Conservation (phyloP, 1,284 basidiomycete genomes). For the Ceraceosorus guamensis region DNA sequence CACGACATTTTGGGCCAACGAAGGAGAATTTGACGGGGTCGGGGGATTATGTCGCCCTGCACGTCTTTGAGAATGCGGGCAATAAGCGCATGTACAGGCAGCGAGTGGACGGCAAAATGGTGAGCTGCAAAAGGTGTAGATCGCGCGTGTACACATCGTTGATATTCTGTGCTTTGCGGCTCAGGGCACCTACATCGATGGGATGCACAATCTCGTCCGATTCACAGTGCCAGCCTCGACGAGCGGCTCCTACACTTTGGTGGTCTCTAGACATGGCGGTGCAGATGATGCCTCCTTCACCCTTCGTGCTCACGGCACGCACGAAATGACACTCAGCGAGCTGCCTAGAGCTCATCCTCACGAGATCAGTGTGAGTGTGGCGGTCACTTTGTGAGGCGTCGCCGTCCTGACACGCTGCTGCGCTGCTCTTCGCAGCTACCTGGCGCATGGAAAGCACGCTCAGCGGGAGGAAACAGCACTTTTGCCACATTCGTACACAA, state of each 20-base stretch:
- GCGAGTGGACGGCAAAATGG: conserved; percentile 7
- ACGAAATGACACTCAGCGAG: conserved; percentile 13
- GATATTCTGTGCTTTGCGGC: background rate
- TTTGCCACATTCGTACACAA: conserved; percentile 78
- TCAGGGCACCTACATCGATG: conserved; percentile 70
- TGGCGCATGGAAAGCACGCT: conserved; percentile 58
- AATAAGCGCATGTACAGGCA: background rate
- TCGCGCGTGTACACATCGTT: background rate
- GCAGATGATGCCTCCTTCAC: conserved; percentile 53
- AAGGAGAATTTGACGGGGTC: conserved; percentile 20
- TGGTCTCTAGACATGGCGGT: conserved; percentile 36
- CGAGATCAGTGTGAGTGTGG: conserved; percentile 14
- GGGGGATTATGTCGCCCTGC: conserved; percentile 61
- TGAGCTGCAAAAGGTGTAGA: background rate
- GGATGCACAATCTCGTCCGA: conserved; percentile 64
- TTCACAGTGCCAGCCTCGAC: conserved; percentile 8
- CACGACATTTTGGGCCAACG: conserved; percentile 63
- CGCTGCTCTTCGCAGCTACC: background rate
- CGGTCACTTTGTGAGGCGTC: no score
- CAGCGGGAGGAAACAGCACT: conserved; percentile 73
- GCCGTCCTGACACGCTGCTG: no score
- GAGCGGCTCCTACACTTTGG: conserved; percentile 22
- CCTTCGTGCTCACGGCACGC: conserved; percentile 53
- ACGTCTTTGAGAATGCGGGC: conserved; percentile 50
- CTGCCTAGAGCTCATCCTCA: conserved; percentile 18